These are phyloP conservation scores for Medicago lupulina DNA, from an alignment of 306 rosid genomes.

Conservation along the genomic window DNA sequence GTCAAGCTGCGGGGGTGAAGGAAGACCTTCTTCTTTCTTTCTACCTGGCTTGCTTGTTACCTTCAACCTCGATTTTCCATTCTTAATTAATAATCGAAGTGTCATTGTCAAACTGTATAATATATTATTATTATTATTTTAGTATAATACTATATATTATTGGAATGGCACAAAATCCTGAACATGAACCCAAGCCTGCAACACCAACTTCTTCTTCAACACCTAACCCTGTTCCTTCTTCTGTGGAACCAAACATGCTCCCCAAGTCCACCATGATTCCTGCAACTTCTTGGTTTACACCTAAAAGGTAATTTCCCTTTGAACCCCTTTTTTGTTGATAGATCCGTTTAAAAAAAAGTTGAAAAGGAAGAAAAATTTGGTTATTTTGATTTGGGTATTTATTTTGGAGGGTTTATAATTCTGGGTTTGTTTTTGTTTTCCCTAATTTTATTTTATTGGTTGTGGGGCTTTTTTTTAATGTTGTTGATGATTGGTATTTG, in stretches of 20 bases:
- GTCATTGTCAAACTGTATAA: conserved; percentile 21
- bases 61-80: conserved; percentile 28
- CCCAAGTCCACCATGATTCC: conserved; percentile 35
- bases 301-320: conserved; percentile 58
- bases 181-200: conserved; percentile 21
- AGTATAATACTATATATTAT: not conserved
- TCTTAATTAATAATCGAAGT: not conserved
- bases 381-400: conserved; percentile 31
- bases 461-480: not conserved
- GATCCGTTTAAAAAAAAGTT: conserved; percentile 39
- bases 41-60: not conserved
- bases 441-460: conserved; percentile 16
- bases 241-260: conserved; percentile 23
- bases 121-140: too few species aligned
- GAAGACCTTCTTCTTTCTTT: conserved; percentile 6
- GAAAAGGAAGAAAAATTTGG: conserved; percentile 17
- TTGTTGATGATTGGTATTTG: conserved; percentile 24
- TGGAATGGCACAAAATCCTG: conserved; percentile 38
- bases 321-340: not conserved
- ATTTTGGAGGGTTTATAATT: not conserved
- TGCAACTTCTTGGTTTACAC: conserved; percentile 81
- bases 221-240: conserved; percentile 16
- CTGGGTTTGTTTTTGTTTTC: not conserved
- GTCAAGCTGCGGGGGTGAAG: not conserved
- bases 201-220: conserved; percentile 11